Evolutionary conservation across 352 stramenopile species (phyloP), one percentile per base, ranked within the genome.

Genomic region (Phytophthora foliorum): DNA sequence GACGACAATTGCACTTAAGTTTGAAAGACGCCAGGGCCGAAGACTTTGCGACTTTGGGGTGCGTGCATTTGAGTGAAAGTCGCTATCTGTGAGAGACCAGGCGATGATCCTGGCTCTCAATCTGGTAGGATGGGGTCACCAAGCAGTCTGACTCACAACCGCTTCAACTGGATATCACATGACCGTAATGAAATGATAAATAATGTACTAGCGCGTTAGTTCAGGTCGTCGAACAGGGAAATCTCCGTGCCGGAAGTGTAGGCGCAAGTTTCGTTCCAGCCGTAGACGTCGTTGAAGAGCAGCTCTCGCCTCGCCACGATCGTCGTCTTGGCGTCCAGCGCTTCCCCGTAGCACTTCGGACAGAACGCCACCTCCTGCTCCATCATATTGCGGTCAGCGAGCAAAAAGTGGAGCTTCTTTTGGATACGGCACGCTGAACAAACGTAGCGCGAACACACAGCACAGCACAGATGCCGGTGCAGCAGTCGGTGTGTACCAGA

Each of bases 231-330:
- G 10, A 72, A 53, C 22, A 76, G 29, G 19, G 68, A 76, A 57
- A 76, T 63, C 45, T 72, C 68, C 2, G 68, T 72, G 45, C 68
- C 55, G 7, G 68, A 76, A 4, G 62, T 69, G 39, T 66, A 65
- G 5, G 50, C 68, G 46, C 63, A 72, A 2, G 31, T 17, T 41
- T 76, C 62, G 57, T 57, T 69, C 63, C 68, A 72, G 17, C 68
- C 68, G 48, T 76, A 76, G 13, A 73, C 50, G 45, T 69, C 69
- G 54, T 69, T 63, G 41, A 69, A 69, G 19, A 69, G 44, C 51
- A 73, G 19, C 25, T 76, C 69, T 9, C 66, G 57, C 11, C 57
- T 63, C 9, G 58, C 63, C 25, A 76, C 57, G 1, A 32, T 39
- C 52, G 34, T n/a, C 9, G 63, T 65, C 27, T 73, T 76, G 3